A percentile compares a stretch with the other conserved stretches of the same genome.
Evolutionary conservation across 148 eudicot genomes (phyloP).

Genomic region (Arctostaphylos glauca): DNA sequence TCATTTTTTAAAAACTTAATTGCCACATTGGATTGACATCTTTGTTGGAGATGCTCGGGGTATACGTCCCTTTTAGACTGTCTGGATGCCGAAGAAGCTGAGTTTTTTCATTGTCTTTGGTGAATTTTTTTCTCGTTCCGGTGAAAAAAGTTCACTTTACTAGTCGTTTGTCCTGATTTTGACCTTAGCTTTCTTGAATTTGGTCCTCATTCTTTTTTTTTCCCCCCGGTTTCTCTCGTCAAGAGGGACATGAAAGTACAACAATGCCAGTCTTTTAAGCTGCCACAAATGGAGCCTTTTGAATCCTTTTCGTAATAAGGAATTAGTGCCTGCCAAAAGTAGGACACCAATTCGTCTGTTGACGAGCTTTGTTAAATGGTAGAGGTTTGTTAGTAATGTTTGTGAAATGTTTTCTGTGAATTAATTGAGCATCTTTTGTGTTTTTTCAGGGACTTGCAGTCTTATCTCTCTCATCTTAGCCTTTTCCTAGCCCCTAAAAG

Average conservation of each 20-base stretch:
- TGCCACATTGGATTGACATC: too few species aligned
- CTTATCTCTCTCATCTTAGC: conserved; percentile 89
- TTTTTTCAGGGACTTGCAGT: conserved; percentile 81
- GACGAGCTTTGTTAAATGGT: background rate
- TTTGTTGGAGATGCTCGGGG: too few species aligned
- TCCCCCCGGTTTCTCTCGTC: background rate
- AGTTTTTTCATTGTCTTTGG: background rate
- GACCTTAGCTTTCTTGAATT: background rate
- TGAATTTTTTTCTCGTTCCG: background rate
- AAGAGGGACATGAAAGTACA: background rate
- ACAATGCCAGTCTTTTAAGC: background rate
- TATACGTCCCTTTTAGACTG: too few species aligned
- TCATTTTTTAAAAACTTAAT: too few species aligned
- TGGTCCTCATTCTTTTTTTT: background rate
- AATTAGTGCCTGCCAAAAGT: background rate
- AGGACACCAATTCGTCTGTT: conserved; percentile 5
- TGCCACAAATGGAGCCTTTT: background rate
- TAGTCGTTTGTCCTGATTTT: background rate
- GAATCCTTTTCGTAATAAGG: background rate
- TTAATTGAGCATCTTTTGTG: background rate
- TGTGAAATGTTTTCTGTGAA: background rate
- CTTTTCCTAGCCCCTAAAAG: conserved; percentile 77
- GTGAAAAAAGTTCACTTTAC: background rate
- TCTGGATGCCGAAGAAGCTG: background rate
- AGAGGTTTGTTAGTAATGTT: conserved; percentile 2